These are phyloP conservation scores for Colletotrichum sp. DNA, from an alignment of 2,329 filamentous ascomycete species.

Conservation along the genomic window DNA sequence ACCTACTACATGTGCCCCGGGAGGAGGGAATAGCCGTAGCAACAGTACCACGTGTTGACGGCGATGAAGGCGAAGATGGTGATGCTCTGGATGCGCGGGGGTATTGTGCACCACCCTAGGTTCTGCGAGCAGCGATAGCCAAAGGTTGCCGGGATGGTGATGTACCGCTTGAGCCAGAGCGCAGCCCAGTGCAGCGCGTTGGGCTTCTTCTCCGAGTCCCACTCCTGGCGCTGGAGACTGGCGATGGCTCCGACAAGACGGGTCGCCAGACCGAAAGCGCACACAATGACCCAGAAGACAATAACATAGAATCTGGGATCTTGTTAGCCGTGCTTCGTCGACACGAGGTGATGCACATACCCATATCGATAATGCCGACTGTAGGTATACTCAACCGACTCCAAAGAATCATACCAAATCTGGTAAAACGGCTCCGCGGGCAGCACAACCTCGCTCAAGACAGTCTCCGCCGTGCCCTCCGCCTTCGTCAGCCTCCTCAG, in stretches of 20 bases:
- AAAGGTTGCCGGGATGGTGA: constrained; percentile 47
- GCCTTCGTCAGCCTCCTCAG: constrained; percentile 33
- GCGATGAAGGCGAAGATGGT: constrained; percentile 41
- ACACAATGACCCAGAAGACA: constrained; percentile 44
- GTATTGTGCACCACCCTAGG: constrained; percentile 49
- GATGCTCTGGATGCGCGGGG: constrained; percentile 46
- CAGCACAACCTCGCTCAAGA: constrained; percentile 36
- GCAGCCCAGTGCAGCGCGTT: not conserved
- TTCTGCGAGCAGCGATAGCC: constrained; percentile 47
- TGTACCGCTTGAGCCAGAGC: constrained; percentile 35
- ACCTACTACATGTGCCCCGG: constrained; percentile 45
- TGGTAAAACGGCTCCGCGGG: constrained; percentile 37
- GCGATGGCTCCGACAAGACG: constrained; percentile 27
- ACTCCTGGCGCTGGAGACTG: not conserved
- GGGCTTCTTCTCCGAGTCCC: constrained; percentile 5
- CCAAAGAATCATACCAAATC: constrained; percentile 43
- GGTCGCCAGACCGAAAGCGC: constrained; percentile 38
- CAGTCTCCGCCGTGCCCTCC: constrained; percentile 23
- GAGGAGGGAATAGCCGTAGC: constrained; percentile 42
- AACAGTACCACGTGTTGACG: constrained; percentile 41
- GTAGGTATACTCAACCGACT: constrained; percentile 38
- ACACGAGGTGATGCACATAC: constrained; percentile 26
- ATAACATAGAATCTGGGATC: constrained; percentile 35
- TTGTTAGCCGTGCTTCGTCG: not conserved
- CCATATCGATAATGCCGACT: constrained; percentile 40